Evolutionary conservation across 2,329 filamentous ascomycete genomes (phyloP).

Genomic region (Elsinoe necatrix): DNA sequence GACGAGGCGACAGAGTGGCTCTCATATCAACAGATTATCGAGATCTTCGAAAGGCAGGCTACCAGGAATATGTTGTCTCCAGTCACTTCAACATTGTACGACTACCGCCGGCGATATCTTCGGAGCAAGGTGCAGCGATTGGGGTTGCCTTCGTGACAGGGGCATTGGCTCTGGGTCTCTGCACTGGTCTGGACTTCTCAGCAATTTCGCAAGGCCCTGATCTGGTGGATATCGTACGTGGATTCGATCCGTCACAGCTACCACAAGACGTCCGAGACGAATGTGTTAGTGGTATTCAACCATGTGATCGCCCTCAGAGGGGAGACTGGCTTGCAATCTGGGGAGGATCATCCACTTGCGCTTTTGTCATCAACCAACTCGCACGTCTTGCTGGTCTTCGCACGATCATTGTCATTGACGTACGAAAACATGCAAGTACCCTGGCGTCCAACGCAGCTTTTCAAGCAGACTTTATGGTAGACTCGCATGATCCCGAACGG

Average conservation of each 20-base stretch:
- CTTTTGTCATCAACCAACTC: constrained; percentile 42
- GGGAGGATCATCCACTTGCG: constrained; percentile 50
- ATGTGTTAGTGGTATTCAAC: constrained; percentile 48
- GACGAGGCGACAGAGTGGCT: constrained; percentile 32
- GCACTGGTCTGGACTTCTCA: constrained; percentile 59
- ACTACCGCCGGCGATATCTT: constrained; percentile 47
- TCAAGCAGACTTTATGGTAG: constrained; percentile 57
- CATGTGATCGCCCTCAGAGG: constrained; percentile 41
- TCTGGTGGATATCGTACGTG: constrained; percentile 44
- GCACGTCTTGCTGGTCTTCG: constrained; percentile 57
- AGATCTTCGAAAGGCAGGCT: constrained; percentile 62
- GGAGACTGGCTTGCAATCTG: constrained; percentile 68
- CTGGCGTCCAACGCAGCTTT: constrained; percentile 35
- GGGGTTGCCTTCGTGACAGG: constrained; percentile 67
- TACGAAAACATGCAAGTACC: constrained; percentile 55
- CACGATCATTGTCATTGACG: constrained; percentile 59
- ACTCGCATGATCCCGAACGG: constrained; percentile 57
- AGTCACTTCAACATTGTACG: constrained; percentile 57
- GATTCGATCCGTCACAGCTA: constrained; percentile 40
- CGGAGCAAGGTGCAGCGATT: constrained; percentile 52
- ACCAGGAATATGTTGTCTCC: constrained; percentile 60
- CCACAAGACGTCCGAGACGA: constrained; percentile 56
- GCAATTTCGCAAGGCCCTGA: constrained; percentile 39
- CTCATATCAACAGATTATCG: constrained; percentile 68
- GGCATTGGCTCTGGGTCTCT: constrained; percentile 57